phyloP scores from a whole-genome alignment of 139 green algal genomes.

The Tetraselmis striata region DNA sequence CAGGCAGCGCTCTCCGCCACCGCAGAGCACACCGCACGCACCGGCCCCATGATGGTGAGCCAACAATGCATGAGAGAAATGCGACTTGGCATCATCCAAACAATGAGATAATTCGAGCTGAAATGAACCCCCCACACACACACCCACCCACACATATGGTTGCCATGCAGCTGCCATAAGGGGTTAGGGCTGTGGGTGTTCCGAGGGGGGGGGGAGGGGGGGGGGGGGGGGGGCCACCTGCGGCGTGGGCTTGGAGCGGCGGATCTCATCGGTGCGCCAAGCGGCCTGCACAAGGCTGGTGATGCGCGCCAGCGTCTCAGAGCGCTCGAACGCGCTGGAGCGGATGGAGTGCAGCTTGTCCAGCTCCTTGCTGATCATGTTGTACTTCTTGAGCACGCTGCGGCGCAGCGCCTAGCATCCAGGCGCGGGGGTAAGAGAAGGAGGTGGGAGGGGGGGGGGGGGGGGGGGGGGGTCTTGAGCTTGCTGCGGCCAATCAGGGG shows the following conservation, averaged over 20 bases:
- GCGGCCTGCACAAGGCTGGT: conserved; percentile 61
- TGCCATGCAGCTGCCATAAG: no score
- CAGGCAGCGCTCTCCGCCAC: no score
- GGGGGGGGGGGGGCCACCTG: conserved; percentile 29
- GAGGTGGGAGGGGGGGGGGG: no score
- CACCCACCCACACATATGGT: no score
- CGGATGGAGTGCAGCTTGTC: conserved; percentile 73
- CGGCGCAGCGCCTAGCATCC: background rate
- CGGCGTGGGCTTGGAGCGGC: conserved; percentile 78
- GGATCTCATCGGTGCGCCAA: conserved; percentile 96
- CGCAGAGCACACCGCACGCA: no score
- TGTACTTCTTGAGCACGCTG: background rate
- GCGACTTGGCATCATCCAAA: no score
- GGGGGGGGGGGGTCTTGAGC: background rate
- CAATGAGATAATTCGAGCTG: no score
- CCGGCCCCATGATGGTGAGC: no score
- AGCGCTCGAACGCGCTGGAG: conserved; percentile 70
- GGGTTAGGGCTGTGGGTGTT: no score
- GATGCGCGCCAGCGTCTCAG: conserved; percentile 71
- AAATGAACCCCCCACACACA: no score
- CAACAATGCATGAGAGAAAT: no score
- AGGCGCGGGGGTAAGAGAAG: background rate
- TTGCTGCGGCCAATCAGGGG: background rate
- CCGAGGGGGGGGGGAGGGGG: no score
- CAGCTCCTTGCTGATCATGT: conserved; percentile 52